Evolutionary conservation across 2,329 filamentous ascomycete genomes (phyloP).

Genomic region (Clarireedia homoeocarpa): DNA sequence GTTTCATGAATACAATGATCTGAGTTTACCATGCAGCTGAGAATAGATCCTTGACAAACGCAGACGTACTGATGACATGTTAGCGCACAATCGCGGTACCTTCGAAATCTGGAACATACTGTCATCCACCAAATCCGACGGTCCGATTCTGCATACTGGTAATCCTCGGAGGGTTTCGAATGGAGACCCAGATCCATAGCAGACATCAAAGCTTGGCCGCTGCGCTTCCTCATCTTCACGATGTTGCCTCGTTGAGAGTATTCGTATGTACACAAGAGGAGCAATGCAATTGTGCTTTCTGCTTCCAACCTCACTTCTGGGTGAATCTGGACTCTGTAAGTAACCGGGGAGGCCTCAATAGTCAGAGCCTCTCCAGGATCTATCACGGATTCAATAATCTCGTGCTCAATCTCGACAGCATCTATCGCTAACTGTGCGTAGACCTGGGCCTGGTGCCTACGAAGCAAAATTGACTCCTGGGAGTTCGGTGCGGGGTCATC

Average conservation of each 20-base stretch:
- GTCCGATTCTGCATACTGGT: conserved; percentile 37
- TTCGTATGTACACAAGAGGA: conserved; percentile 43
- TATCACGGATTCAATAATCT: conserved; percentile 38
- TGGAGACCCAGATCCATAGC: conserved; percentile 41
- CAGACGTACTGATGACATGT: conserved; percentile 35
- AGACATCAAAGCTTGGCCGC: conserved; percentile 39
- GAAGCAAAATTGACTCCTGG: conserved; percentile 35
- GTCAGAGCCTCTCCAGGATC: conserved; percentile 38
- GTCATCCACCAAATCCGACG: conserved; percentile 47
- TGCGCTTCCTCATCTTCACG: conserved; percentile 42
- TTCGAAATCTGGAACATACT: conserved; percentile 23
- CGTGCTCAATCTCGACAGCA: conserved; percentile 40
- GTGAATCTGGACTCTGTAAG: conserved; percentile 35
- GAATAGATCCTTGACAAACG: conserved; percentile 43
- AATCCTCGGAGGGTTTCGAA: conserved; percentile 31
- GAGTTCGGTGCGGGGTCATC: conserved; percentile 24
- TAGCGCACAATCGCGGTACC: background rate
- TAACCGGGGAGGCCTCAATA: conserved; percentile 20
- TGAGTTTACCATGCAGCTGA: conserved; percentile 38
- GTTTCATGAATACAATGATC: background rate
- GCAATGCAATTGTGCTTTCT: conserved; percentile 40
- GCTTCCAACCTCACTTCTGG: conserved; percentile 37
- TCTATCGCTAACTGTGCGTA: conserved; percentile 41
- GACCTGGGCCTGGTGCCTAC: conserved; percentile 41
- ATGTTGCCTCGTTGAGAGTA: conserved; percentile 46